These are phyloP conservation scores for Tulasnella sp. DNA, from an alignment of 768 basidiomycete species.

Conservation along the genomic window DNA sequence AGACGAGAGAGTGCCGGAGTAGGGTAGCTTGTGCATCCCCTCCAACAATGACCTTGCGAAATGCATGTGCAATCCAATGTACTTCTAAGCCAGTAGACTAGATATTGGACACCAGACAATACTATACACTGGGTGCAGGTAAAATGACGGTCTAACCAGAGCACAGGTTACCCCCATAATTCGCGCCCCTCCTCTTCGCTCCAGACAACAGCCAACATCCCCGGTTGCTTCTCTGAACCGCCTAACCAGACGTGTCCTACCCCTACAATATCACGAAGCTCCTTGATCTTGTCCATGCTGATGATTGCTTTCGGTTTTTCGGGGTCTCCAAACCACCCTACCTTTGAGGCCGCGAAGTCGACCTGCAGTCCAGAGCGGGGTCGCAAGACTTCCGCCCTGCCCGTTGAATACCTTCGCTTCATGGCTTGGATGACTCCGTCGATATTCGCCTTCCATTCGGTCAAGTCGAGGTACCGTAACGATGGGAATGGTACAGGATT, in stretches of 20 bases:
- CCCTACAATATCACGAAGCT: background rate
- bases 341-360: too few relatives aligned
- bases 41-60: too few relatives aligned
- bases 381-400: too few relatives aligned
- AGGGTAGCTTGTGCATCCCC: too few relatives aligned
- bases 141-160: too few relatives aligned
- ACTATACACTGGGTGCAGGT: too few relatives aligned
- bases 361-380: too few relatives aligned
- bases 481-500: background rate
- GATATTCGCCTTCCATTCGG: background rate
- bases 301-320: background rate
- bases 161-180: background rate
- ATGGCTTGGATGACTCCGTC: background rate
- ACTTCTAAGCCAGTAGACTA: too few relatives aligned
- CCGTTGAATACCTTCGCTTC: background rate
- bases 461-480: background rate
- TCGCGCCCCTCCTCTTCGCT: background rate
- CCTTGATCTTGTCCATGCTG: background rate
- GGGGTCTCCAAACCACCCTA: too few relatives aligned
- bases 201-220: background rate
- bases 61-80: too few relatives aligned
- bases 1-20: too few relatives aligned
- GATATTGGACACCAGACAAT: too few relatives aligned
- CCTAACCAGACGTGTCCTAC: background rate
- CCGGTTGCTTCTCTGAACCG: background rate